Evolutionary conservation across 768 basidiomycete genomes (phyloP).

Genomic region (Xerocomellus intermedius): DNA sequence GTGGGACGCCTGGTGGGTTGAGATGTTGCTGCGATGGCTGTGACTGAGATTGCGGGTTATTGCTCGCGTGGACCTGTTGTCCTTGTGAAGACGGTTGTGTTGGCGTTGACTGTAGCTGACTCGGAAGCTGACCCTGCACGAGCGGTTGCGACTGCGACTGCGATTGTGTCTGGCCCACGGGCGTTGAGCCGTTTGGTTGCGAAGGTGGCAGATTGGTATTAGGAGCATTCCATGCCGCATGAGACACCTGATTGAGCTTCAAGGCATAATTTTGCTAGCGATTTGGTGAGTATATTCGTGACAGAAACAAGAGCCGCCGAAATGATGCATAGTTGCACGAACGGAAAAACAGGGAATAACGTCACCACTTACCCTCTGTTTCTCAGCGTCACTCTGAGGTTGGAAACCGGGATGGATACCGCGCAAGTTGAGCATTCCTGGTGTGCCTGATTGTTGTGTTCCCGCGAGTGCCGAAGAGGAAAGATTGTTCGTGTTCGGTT

Average conservation of each 20-base stretch:
- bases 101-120: slow-evolving; percentile 18
- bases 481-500: slow-evolving; percentile 18
- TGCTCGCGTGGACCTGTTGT: slow-evolving; percentile 35
- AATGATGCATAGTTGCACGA: background rate
- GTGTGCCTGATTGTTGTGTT: slow-evolving; percentile 52
- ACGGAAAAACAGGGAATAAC: background rate
- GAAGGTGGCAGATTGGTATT: slow-evolving; percentile 43
- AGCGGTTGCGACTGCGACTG: slow-evolving; percentile 26
- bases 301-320: background rate
- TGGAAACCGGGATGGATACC: slow-evolving; percentile 46
- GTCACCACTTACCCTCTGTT: slow-evolving; percentile 55
- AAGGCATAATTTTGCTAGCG: slow-evolving; percentile 56
- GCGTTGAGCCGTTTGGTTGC: slow-evolving; percentile 28
- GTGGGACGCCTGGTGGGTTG: slow-evolving; percentile 51
- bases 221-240: slow-evolving; percentile 65
- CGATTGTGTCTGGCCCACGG: slow-evolving; percentile 19
- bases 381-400: slow-evolving; percentile 62
- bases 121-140: slow-evolving; percentile 22
- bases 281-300: slow-evolving; percentile 6
- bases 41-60: slow-evolving; percentile 25
- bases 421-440: slow-evolving; percentile 64
- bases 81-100: slow-evolving; percentile 29
- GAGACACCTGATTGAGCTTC: slow-evolving; percentile 62
- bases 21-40: slow-evolving; percentile 46
- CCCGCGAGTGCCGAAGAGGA: slow-evolving; percentile 35